phyloP scores from a whole-genome alignment of 192 early-diverging fungal species.

The Coemansia guatemalensis region DNA sequence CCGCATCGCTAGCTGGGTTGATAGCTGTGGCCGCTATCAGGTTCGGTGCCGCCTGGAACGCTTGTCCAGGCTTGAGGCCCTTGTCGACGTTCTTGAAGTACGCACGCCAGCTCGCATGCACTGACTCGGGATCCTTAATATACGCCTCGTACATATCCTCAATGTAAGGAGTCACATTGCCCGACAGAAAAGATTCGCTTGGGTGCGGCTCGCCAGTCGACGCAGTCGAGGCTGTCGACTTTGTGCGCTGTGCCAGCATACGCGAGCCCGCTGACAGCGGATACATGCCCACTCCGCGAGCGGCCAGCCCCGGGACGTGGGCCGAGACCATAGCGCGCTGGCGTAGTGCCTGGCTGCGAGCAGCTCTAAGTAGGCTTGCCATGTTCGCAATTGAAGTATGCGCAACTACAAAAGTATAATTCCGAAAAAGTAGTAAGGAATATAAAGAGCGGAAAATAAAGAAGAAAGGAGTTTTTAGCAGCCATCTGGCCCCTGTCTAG shows the following conservation, averaged over 20 bases:
- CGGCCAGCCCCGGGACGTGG: slow-evolving; percentile 16
- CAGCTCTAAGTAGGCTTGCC: slow-evolving; percentile 51
- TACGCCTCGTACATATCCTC: slow-evolving; percentile 97
- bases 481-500: neutral
- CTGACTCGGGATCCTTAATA: slow-evolving; percentile 82
- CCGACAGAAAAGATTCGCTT: slow-evolving; percentile 83
- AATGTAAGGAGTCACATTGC: slow-evolving; percentile 82
- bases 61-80: slow-evolving; percentile 63
- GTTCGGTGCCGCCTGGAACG: slow-evolving; percentile 81
- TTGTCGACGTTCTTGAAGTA: slow-evolving; percentile 87
- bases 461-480: slow-evolving; percentile 1
- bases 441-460: neutral
- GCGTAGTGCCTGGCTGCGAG: slow-evolving; percentile 50
- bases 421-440: slow-evolving; percentile 1
- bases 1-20: slow-evolving; percentile 57
- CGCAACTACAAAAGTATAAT: slow-evolving; percentile 9
- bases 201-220: slow-evolving; percentile 51
- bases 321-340: slow-evolving; percentile 24
- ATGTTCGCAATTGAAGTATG: slow-evolving; percentile 18
- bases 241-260: slow-evolving; percentile 20
- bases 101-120: slow-evolving; percentile 94
- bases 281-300: slow-evolving; percentile 11
- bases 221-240: slow-evolving; percentile 32
- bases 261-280: slow-evolving; percentile 20
- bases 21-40: slow-evolving; percentile 70